phyloP scores from a whole-genome alignment of 2,329 filamentous ascomycete species.

The Phialocephala sp. region DNA sequence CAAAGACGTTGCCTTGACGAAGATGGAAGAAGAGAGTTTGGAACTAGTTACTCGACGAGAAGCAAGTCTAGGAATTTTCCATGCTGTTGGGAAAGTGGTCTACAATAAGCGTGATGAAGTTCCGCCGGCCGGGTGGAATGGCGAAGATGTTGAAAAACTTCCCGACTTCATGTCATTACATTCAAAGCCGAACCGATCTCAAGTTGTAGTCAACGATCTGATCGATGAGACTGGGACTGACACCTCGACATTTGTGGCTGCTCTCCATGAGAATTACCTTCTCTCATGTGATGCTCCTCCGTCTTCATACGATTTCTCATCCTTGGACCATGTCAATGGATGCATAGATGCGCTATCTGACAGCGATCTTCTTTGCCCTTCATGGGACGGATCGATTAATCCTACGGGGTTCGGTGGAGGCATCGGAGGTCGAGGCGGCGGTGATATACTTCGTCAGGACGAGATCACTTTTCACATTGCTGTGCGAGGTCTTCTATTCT shows the following conservation, averaged over 20 bases:
- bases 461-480: conserved; percentile 94
- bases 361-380: conserved; percentile 82
- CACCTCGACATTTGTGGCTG: conserved; percentile 85
- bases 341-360: conserved; percentile 89
- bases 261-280: conserved; percentile 91
- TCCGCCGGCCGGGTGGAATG: conserved; percentile 42
- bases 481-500: conserved; percentile 84
- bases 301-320: conserved; percentile 58
- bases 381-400: conserved; percentile 71
- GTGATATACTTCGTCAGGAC: conserved; percentile 84
- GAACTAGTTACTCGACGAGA: conserved; percentile 86
- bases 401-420: conserved; percentile 59
- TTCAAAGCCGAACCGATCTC: conserved; percentile 64
- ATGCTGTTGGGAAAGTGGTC: conserved; percentile 92
- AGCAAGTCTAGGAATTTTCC: conserved; percentile 90
- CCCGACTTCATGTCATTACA: conserved; percentile 63
- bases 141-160: conserved; percentile 57
- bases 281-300: conserved; percentile 74
- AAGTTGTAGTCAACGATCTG: conserved; percentile 75
- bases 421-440: conserved; percentile 57
- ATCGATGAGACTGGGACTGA: conserved; percentile 95
- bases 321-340: conserved; percentile 79
- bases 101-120: conserved; percentile 86
- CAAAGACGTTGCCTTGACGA: conserved; percentile 69
- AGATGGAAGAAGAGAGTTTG: conserved; percentile 78